Conservation (phyloP, 306 rosid species). For the Trichosanthes truncata region DNA sequence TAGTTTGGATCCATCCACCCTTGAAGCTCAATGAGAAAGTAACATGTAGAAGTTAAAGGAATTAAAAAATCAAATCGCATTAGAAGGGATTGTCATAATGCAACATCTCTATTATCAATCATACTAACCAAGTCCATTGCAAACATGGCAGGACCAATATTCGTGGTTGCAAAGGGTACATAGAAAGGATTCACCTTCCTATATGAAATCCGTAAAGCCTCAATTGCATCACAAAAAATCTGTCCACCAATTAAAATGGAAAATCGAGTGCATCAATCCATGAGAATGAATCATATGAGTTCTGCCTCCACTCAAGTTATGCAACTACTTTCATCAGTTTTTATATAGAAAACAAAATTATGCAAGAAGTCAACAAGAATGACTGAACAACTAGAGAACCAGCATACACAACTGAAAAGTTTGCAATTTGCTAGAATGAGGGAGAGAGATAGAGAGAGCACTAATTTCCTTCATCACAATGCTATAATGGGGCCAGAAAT, state of each 20-base stretch:
- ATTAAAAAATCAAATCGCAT: slow-evolving; percentile 7
- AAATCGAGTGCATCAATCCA: not conserved
- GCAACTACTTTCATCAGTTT: not conserved
- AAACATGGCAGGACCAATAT: slow-evolving; percentile 83
- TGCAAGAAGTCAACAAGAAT: not conserved
- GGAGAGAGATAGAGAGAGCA: not conserved
- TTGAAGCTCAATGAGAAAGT: slow-evolving; percentile 24
- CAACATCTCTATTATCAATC: not conserved
- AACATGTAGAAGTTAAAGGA: slow-evolving; percentile 10
- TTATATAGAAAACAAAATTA: not conserved
- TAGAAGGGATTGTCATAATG: not conserved
- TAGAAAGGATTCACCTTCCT: slow-evolving; percentile 87
- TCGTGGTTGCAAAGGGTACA: slow-evolving; percentile 70
- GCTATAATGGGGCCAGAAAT: not conserved
- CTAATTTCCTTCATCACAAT: not conserved
- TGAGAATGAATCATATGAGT: not conserved
- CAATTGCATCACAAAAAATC: slow-evolving; percentile 61
- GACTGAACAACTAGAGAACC: not conserved
- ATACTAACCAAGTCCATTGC: slow-evolving; percentile 69
- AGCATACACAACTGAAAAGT: not conserved
- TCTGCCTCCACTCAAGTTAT: not conserved
- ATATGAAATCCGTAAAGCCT: slow-evolving; percentile 61
- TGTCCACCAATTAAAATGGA: slow-evolving; percentile 18
- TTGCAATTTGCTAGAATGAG: not conserved
- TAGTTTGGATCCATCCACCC: slow-evolving; percentile 98